Evolutionary conservation across 495 filamentous ascomycete species (phyloP).

Genomic region (Rostrohypoxylon terebratum): DNA sequence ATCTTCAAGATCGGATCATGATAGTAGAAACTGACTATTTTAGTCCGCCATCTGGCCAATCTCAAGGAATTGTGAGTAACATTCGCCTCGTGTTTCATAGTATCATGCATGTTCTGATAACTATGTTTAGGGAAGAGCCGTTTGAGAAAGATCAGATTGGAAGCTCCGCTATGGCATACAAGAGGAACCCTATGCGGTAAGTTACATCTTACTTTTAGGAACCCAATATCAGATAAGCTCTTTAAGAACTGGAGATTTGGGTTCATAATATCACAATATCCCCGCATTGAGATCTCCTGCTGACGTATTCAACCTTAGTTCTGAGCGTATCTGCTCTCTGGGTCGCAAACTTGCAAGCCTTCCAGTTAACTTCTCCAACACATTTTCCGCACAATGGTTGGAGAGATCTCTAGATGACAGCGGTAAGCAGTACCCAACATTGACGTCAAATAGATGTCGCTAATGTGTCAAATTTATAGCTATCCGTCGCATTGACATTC

Average conservation of each 20-base stretch:
- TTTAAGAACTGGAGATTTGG: too few relatives aligned
- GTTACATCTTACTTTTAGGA: background rate
- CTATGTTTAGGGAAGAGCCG: slow-evolving; percentile 79
- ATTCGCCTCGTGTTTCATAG: background rate
- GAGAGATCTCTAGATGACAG: slow-evolving; percentile 68
- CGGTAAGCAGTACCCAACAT: slow-evolving; percentile 18
- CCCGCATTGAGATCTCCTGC: background rate
- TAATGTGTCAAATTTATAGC: slow-evolving; percentile 24
- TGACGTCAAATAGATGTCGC: background rate
- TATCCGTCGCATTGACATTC: slow-evolving; percentile 66
- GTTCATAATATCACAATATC: background rate
- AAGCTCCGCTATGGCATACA: slow-evolving; percentile 77
- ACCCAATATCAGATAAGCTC: too few relatives aligned
- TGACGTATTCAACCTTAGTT: slow-evolving; percentile 69
- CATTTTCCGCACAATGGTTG: slow-evolving; percentile 86
- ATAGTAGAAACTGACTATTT: slow-evolving; percentile 34
- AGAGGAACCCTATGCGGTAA: slow-evolving; percentile 70
- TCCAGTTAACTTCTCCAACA: slow-evolving; percentile 76
- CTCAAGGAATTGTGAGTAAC: slow-evolving; percentile 52
- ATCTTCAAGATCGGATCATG: background rate
- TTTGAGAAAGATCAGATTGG: slow-evolving; percentile 85
- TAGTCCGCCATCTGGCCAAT: slow-evolving; percentile 76
- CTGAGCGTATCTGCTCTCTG: slow-evolving; percentile 83
- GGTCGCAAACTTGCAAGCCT: slow-evolving; percentile 76
- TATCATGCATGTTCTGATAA: background rate